Percentiles rank a stretch among this genome's conserved stretches.
phyloP scores from a whole-genome alignment of 257 asterid genomes.

The Haberlea rhodopensis region DNA sequence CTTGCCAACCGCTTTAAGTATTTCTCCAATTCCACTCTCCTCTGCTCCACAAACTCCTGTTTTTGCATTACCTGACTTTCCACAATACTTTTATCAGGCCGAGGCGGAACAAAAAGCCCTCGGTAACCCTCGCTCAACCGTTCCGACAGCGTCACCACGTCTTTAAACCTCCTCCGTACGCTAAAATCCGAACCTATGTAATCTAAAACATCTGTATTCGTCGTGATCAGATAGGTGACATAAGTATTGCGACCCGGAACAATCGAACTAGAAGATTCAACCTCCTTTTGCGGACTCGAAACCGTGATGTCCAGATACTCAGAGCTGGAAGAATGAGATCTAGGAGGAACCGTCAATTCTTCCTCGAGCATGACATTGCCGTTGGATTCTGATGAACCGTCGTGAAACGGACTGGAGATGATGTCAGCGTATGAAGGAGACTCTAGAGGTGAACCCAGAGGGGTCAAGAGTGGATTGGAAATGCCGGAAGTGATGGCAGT shows the following conservation, averaged over 20 bases:
- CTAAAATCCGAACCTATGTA: conserved; percentile 62
- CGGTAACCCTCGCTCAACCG: conserved; percentile 71
- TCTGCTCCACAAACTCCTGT: conserved; percentile 96
- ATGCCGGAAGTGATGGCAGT: conserved; percentile 42
- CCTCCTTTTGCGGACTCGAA: conserved; percentile 86
- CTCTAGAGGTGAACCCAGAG: conserved; percentile 34
- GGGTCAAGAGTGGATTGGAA: conserved; percentile 60
- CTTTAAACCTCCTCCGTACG: conserved; percentile 82
- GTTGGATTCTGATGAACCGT: conserved; percentile 37
- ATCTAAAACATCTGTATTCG: conserved; percentile 61
- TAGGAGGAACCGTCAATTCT: conserved; percentile 31
- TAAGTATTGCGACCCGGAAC: conserved; percentile 83
- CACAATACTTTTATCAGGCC: conserved; percentile 93
- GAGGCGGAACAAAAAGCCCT: conserved; percentile 79
- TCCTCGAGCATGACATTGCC: conserved; percentile 42
- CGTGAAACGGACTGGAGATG: conserved; percentile 39
- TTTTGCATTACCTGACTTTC: conserved; percentile 98
- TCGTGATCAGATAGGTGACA: conserved; percentile 68
- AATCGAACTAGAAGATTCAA: conserved; percentile 62
- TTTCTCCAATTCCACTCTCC: conserved; percentile 85
- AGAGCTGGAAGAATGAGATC: conserved; percentile 42
- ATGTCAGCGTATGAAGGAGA: conserved; percentile 52
- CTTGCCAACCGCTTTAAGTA: conserved; percentile 68
- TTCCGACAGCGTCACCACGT: conserved; percentile 84
- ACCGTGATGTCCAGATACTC: conserved; percentile 63